Conservation (phyloP, 768 basidiomycete species). For the Amylocystis lapponica region DNA sequence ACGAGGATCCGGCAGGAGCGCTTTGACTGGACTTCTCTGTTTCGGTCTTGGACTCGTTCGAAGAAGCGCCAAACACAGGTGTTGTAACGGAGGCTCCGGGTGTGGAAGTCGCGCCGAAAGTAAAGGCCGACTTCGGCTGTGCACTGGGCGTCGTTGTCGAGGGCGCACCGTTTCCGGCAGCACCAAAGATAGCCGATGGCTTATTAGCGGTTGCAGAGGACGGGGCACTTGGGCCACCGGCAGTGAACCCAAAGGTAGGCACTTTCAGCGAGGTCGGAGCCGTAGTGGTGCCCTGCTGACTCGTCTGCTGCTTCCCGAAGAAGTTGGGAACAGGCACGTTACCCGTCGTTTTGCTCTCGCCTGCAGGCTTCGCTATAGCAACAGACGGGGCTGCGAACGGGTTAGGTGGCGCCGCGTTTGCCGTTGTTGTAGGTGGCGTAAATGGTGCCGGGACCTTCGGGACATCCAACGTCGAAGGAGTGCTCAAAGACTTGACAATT, state of each 20-base stretch:
- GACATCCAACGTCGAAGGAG: too few relatives aligned
- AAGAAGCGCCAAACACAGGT: slow-evolving; percentile 18
- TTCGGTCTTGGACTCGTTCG: background rate
- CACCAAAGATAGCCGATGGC: too few relatives aligned
- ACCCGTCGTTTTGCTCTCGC: background rate
- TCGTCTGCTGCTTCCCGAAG: too few relatives aligned
- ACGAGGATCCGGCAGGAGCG: background rate
- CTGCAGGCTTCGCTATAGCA: background rate
- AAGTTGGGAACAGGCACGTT: too few relatives aligned
- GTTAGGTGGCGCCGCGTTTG: background rate
- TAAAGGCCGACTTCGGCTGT: slow-evolving; percentile 5
- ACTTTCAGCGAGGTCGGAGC: too few relatives aligned
- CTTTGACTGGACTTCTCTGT: background rate
- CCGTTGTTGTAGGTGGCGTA: background rate
- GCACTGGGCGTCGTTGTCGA: background rate
- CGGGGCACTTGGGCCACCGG: too few relatives aligned
- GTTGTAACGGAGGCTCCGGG: background rate
- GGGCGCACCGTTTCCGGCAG: too few relatives aligned
- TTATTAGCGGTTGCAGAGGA: too few relatives aligned
- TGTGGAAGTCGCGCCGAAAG: slow-evolving; percentile 3
- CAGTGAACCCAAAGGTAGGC: too few relatives aligned
- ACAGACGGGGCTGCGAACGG: background rate
- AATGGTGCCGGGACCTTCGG: background rate
- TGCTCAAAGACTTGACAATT: too few relatives aligned
- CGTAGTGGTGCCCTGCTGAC: too few relatives aligned